These are phyloP conservation scores for Daldinia sp. DNA, from an alignment of 2,329 filamentous ascomycete species.

Conservation along the genomic window DNA sequence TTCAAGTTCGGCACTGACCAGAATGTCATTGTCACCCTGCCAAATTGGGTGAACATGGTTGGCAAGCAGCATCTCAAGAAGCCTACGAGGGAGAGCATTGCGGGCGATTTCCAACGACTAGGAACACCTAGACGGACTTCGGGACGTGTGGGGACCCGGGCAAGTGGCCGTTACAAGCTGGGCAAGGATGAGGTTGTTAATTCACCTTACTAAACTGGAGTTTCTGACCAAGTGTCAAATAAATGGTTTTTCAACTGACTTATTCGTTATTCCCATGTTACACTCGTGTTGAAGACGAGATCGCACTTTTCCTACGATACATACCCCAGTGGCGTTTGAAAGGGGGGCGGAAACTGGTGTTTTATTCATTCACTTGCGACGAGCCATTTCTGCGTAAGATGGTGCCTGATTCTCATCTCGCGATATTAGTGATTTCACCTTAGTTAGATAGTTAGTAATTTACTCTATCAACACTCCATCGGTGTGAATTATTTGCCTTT, in stretches of 20 bases:
- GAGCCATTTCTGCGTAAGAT: conserved; percentile 24
- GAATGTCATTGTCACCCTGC: conserved; percentile 95
- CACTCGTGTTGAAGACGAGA: conserved; percentile 16
- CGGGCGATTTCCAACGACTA: conserved; percentile 61
- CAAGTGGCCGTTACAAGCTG: conserved; percentile 74
- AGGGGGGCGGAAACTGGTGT: conserved; percentile 20
- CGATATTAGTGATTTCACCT: conserved; percentile 16
- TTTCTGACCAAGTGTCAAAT: neutral
- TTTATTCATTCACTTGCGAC: conserved; percentile 13
- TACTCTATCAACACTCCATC: neutral
- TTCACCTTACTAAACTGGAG: conserved; percentile 59
- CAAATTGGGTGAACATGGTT: conserved; percentile 98
- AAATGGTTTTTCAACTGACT: neutral
- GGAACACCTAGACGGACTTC: conserved; percentile 60
- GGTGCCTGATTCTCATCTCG: conserved; percentile 13
- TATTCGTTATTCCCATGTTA: conserved; percentile 12
- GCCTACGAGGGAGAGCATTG: conserved; percentile 93
- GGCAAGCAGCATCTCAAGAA: conserved; percentile 83
- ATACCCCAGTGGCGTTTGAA: conserved; percentile 41
- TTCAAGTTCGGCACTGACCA: conserved; percentile 98
- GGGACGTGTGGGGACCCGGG: conserved; percentile 60
- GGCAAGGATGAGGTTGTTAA: conserved; percentile 86
- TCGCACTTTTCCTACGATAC: conserved; percentile 35
- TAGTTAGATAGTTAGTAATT: conserved; percentile 32
- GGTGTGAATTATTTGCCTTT: neutral